phyloP scores from a whole-genome alignment of 2,329 filamentous ascomycete genomes.

The Colletotrichum sp. region DNA sequence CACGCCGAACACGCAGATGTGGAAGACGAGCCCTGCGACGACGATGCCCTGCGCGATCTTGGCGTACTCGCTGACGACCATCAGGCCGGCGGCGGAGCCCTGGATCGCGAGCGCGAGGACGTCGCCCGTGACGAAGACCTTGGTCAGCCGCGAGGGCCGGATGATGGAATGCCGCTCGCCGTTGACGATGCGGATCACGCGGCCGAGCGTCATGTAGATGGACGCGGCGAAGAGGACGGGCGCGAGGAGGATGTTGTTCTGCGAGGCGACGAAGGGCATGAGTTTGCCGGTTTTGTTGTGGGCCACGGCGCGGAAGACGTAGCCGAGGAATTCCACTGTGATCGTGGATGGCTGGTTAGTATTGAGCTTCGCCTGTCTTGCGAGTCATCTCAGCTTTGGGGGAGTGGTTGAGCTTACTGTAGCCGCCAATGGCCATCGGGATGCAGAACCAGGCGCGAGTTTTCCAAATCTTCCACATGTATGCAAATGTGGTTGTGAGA shows the following conservation, averaged over 20 bases:
- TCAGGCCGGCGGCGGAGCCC: slow-evolving; percentile 31
- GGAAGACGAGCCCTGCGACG: slow-evolving; percentile 61
- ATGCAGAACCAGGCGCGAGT: slow-evolving; percentile 49
- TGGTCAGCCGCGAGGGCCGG: slow-evolving; percentile 49
- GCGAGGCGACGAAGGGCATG: slow-evolving; percentile 35
- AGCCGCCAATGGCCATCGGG: slow-evolving; percentile 42
- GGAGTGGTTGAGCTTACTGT: slow-evolving; percentile 34
- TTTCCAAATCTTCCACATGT: slow-evolving; percentile 38
- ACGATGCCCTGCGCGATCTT: slow-evolving; percentile 34
- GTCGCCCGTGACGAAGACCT: slow-evolving; percentile 60
- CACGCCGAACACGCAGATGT: slow-evolving; percentile 58
- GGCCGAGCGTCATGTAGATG: slow-evolving; percentile 55
- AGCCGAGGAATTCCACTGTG: slow-evolving; percentile 42
- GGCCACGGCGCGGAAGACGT: slow-evolving; percentile 28
- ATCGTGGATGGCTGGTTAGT: background rate
- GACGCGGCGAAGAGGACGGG: slow-evolving; percentile 53
- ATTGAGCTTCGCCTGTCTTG: slow-evolving; percentile 19
- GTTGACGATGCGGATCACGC: slow-evolving; percentile 43
- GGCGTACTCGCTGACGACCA: slow-evolving; percentile 35
- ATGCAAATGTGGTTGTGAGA: slow-evolving; percentile 30
- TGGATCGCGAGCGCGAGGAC: slow-evolving; percentile 38
- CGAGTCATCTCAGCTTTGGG: background rate
- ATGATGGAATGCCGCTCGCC: slow-evolving; percentile 37
- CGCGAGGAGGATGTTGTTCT: slow-evolving; percentile 30
- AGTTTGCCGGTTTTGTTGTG: slow-evolving; percentile 25